Conservation (phyloP, 176 grass and related monocot genomes). For the Oryza meyeriana region DNA sequence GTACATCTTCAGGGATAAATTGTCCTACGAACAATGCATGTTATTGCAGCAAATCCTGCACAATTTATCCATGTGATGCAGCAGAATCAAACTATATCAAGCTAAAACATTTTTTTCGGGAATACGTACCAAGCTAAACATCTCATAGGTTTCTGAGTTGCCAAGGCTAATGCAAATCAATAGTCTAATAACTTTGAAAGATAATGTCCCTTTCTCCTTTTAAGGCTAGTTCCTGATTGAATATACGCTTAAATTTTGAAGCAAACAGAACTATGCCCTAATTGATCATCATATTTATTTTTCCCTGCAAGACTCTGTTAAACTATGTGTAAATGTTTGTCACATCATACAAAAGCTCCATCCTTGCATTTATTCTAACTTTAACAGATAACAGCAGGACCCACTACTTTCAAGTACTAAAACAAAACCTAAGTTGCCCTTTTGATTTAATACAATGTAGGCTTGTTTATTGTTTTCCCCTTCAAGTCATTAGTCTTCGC, state of each 20-base stretch:
- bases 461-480: background rate
- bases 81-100: background rate
- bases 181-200: background rate
- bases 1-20: background rate
- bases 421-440: background rate
- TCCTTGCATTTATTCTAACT: background rate
- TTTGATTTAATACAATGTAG: background rate
- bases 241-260: background rate
- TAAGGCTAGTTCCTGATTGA: background rate
- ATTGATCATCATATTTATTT: background rate
- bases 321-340: background rate
- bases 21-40: background rate
- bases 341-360: background rate
- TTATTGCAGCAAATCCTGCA: background rate
- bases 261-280: background rate
- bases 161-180: background rate
- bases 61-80: background rate
- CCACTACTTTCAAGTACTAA: background rate
- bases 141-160: background rate
- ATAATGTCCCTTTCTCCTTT: too few relatives aligned
- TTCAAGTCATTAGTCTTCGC: background rate
- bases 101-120: too few relatives aligned
- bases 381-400: background rate
- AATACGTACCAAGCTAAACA: background rate
- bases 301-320: background rate